Evolutionary conservation across 1,284 basidiomycete genomes (phyloP), one percentile per base, ranked within the genome.

Genomic region (Spongiforma sp.): DNA sequence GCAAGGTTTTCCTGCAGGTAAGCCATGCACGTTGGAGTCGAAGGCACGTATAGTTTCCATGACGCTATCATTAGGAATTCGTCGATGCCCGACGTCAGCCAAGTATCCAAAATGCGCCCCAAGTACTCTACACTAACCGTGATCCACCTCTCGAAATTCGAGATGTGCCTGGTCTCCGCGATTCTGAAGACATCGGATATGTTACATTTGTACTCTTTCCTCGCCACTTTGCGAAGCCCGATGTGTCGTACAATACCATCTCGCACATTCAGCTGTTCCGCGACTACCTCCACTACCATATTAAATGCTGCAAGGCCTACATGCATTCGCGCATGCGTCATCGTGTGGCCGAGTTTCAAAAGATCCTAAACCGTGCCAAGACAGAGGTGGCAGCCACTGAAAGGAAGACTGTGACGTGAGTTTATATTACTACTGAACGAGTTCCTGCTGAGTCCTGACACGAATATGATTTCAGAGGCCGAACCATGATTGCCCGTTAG

Each of bases 131-230:
- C 81, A 93, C 94, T 39, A 98, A 93, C 74, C 89, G 95, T 59
- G 96, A 98, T 58, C 96, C 98, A 26, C 98, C 98, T 2, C 87
- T 98, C 30, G 98, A 99, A 80, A 96, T 99, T 67, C 88, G 96
- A 46, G 89, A 94, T 72, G 81, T 98, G 2, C 85, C 90, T 4
- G 93, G 93, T 58, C 84, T 99, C 52, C 89, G 89, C 69, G 86
- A 88, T 72, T 88, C 90, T 10, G 98, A 99, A 68, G 94, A 98
- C 67, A 91, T 96, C 65, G 98, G 98, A 68, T 99, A 99, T 77
- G 96, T 99, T 36, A 99, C 98, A 5, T 99, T 99, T 77, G 96
- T 99, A 64, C 87, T 99, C 62, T 98, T 96, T 83, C 98, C 98
- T 39, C 93, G 96, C 57, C 98, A 99, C 83, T 99, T 98, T 78